These are phyloP conservation scores for Forsythia viridissima DNA, from an alignment of 257 asterid genomes.

Conservation along the genomic window DNA sequence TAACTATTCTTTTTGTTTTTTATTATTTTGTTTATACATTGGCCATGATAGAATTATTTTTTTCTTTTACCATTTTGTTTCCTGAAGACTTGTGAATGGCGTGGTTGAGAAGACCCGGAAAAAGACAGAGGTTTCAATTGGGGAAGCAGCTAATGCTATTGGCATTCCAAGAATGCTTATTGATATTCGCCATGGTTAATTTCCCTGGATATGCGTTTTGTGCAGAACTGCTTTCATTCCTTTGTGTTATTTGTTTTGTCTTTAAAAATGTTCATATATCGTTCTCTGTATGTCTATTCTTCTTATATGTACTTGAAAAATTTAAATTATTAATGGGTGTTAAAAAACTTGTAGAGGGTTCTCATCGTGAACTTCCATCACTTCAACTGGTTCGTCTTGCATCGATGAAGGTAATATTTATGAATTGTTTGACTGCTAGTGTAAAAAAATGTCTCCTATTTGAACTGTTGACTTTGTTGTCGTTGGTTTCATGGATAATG, in stretches of 20 bases:
- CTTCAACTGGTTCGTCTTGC: conserved; percentile 77
- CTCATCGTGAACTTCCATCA: conserved; percentile 95
- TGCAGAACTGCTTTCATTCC: background rate
- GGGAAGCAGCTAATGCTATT: conserved; percentile 78
- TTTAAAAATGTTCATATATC: background rate
- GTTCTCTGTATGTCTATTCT: background rate
- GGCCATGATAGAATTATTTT: conserved; percentile 8
- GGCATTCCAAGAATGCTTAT: conserved; percentile 88
- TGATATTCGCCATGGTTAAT: conserved; percentile 90
- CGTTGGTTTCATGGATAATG: background rate
- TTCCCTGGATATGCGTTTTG: conserved; percentile 12
- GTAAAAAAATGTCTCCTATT: background rate
- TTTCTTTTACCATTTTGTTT: conserved; percentile 5
- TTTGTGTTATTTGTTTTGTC: background rate
- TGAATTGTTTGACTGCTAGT: conserved; percentile 6
- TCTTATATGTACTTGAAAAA: background rate
- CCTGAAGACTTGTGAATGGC: conserved; percentile 77
- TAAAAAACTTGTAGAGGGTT: conserved; percentile 64
- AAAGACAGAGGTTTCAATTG: conserved; percentile 68
- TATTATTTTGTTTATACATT: background rate
- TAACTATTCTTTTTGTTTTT: background rate
- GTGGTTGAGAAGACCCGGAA: conserved; percentile 82
- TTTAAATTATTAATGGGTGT: conserved; percentile 15
- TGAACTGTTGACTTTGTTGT: background rate
- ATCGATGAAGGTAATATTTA: conserved; percentile 60